Conservation (phyloP, 2,329 filamentous ascomycete genomes). For the Fusarium sp. region DNA sequence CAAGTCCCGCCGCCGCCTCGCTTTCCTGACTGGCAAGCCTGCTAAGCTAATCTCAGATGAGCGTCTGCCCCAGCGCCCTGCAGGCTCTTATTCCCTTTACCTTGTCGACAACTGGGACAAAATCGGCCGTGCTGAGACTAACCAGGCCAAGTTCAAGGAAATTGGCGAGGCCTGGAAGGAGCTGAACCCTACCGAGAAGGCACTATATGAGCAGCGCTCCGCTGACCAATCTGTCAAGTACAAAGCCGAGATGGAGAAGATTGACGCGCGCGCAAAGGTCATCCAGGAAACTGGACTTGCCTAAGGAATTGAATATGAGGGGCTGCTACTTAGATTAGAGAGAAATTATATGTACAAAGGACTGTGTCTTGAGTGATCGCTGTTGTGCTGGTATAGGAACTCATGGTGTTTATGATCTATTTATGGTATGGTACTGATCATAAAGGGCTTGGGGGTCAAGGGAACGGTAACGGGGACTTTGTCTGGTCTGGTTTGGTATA, state of each 20-base stretch:
- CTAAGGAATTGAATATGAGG: slow-evolving; percentile 31
- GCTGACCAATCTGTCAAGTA: slow-evolving; percentile 26
- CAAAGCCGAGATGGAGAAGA: slow-evolving; percentile 38
- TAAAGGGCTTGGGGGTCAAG: slow-evolving; percentile 14
- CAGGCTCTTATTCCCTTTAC: slow-evolving; percentile 52
- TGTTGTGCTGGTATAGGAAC: background rate
- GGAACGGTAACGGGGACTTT: slow-evolving; percentile 4
- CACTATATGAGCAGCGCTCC: slow-evolving; percentile 53
- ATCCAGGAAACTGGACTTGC: slow-evolving; percentile 39
- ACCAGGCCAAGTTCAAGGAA: slow-evolving; percentile 19
- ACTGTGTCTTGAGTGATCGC: background rate
- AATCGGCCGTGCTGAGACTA: slow-evolving; percentile 38
- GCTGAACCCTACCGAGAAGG: slow-evolving; percentile 56
- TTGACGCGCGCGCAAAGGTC: slow-evolving; percentile 49
- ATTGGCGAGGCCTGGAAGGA: slow-evolving; percentile 57
- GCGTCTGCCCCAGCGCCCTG: slow-evolving; percentile 58
- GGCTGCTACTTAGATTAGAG: background rate
- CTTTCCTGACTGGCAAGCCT: slow-evolving; percentile 52
- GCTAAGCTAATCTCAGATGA: slow-evolving; percentile 57
- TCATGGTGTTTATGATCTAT: slow-evolving; percentile 6
- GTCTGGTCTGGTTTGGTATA: slow-evolving; percentile 4
- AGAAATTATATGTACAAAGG: background rate
- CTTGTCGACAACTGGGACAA: slow-evolving; percentile 53
- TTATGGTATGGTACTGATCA: slow-evolving; percentile 14
- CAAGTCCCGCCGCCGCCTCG: slow-evolving; percentile 54